These are phyloP conservation scores for Eucalyptus sideroxylon DNA, from an alignment of 345 rosid genomes.

Conservation along the genomic window DNA sequence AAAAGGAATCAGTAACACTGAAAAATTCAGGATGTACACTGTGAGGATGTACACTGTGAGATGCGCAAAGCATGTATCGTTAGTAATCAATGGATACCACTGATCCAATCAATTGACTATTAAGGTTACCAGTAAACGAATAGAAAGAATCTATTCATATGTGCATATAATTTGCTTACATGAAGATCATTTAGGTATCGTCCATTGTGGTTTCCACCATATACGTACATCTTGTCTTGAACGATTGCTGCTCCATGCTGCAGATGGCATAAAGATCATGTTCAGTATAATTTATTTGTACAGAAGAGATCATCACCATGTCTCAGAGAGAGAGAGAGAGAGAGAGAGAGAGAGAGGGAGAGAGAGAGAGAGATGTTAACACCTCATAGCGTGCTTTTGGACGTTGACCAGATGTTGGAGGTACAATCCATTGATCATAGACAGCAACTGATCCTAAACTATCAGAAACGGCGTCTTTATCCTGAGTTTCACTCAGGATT, in stretches of 20 bases:
- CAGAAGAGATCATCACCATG: neutral
- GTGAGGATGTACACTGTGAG: neutral
- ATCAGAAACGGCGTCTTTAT: conserved; percentile 92
- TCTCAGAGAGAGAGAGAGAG: neutral
- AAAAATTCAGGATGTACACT: neutral
- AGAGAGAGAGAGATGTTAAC: conserved; percentile 2
- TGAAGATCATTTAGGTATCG: conserved; percentile 93
- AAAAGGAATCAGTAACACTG: neutral
- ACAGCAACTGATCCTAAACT: conserved; percentile 61
- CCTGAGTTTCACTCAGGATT: conserved; percentile 53
- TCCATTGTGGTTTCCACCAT: conserved; percentile 98
- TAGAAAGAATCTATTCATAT: neutral
- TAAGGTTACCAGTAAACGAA: neutral
- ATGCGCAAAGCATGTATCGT: neutral
- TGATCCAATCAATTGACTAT: neutral
- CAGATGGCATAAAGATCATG: neutral
- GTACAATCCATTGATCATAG: conserved; percentile 87
- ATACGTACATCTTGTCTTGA: conserved; percentile 70
- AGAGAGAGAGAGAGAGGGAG: neutral
- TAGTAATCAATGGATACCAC: neutral
- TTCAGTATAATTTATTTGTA: neutral
- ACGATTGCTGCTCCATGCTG: conserved; percentile 95
- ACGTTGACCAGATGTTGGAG: conserved; percentile 64
- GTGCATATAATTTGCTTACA: conserved; percentile 35
- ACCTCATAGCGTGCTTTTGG: conserved; percentile 99